phyloP scores from a whole-genome alignment of 129 eudicot genomes.

The Oenanthe sinensis region DNA sequence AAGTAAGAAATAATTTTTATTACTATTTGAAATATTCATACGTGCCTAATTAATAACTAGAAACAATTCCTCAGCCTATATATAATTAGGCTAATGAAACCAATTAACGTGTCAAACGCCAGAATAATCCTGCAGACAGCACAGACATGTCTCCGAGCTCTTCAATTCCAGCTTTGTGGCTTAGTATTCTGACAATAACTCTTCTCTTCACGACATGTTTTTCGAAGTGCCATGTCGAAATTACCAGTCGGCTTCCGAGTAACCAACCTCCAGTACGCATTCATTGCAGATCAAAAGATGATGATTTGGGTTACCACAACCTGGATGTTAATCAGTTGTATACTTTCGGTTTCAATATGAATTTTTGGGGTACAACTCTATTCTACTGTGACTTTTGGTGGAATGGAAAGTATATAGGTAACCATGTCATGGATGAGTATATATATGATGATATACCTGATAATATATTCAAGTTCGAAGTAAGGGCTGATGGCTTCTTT shows the following conservation, averaged over 20 bases:
- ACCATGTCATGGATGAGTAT: background rate
- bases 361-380: background rate
- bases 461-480: background rate
- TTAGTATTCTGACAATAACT: background rate
- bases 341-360: background rate
- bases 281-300: background rate
- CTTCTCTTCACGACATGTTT: background rate
- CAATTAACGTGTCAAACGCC: too few species aligned
- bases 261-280: background rate
- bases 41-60: too few species aligned
- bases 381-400: background rate
- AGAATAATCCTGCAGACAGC: too few species aligned
- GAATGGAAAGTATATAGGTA: background rate
- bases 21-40: too few species aligned
- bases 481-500: background rate
- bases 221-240: background rate
- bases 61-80: too few species aligned
- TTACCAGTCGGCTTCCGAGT: background rate
- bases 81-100: too few species aligned
- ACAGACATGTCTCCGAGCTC: too few species aligned
- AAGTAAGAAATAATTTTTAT: too few species aligned
- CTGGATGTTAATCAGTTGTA: background rate
- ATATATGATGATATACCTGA: background rate
- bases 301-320: background rate
- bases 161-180: too few species aligned